These are phyloP conservation scores for Phytophthora sojae DNA, from an alignment of 352 stramenopile genomes.

Conservation along the genomic window DNA sequence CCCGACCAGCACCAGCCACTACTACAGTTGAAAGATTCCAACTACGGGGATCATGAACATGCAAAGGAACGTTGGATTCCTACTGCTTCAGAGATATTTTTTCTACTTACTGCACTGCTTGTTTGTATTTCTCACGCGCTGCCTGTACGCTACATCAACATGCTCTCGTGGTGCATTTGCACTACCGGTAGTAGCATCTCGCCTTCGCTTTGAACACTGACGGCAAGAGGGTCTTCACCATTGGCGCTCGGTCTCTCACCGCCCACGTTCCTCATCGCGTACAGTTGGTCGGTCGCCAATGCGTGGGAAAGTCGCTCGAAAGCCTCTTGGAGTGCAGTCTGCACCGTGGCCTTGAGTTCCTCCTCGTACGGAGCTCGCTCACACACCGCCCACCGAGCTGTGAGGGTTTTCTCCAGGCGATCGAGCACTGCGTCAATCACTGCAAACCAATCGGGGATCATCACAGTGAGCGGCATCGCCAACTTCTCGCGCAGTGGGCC, in stretches of 20 bases:
- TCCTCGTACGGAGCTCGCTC: slow-evolving; percentile 25
- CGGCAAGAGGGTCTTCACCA: not conserved
- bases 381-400: slow-evolving; percentile 18
- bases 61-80: no score
- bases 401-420: slow-evolving; percentile 25
- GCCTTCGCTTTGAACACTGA: slow-evolving; percentile 8
- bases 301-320: slow-evolving; percentile 32
- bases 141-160: not conserved
- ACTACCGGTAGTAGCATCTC: slow-evolving; percentile 2
- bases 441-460: slow-evolving; percentile 21
- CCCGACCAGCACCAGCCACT: slow-evolving; percentile 3
- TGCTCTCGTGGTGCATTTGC: not conserved
- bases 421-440: slow-evolving; percentile 27
- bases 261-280: slow-evolving; percentile 20
- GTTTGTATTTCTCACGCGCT: no score
- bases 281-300: slow-evolving; percentile 29
- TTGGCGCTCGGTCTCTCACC: not conserved
- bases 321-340: slow-evolving; percentile 16
- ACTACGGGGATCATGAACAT: not conserved
- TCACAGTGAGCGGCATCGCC: slow-evolving; percentile 9
- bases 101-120: no score
- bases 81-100: no score
- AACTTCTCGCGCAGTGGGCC: slow-evolving; percentile 21
- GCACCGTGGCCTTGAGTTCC: slow-evolving; percentile 11
- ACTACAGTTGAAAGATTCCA: not conserved